These are phyloP conservation scores for Aspergillus latus DNA, from an alignment of 2,329 filamentous ascomycete species.

Conservation along the genomic window DNA sequence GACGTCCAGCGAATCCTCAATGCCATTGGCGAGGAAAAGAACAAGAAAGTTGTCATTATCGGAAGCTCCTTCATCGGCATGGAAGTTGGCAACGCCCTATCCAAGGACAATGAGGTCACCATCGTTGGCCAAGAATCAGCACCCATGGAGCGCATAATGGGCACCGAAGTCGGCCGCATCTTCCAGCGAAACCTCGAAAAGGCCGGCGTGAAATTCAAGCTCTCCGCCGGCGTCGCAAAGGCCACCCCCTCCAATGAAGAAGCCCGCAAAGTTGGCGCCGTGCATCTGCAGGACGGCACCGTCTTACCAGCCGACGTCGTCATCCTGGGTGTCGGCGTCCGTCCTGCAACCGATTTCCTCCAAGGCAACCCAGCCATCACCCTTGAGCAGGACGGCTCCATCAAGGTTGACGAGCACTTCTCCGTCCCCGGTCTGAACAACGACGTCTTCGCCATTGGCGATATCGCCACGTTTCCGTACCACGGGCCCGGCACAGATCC, in stretches of 20 bases:
- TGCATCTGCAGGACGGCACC: conserved; percentile 83
- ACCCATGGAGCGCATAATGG: conserved; percentile 84
- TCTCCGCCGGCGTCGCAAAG: conserved; percentile 78
- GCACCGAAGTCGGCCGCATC: conserved; percentile 74
- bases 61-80: conserved; percentile 97
- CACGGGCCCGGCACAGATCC: conserved; percentile 75
- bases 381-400: conserved; percentile 80
- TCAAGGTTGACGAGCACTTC: conserved; percentile 78
- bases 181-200: conserved; percentile 78
- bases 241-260: conserved; percentile 70
- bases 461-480: conserved; percentile 95
- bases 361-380: conserved; percentile 67
- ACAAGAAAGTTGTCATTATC: conserved; percentile 90
- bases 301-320: conserved; percentile 83
- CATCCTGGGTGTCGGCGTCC: conserved; percentile 85
- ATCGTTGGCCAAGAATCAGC: conserved; percentile 85
- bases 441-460: conserved; percentile 88
- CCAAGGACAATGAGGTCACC: conserved; percentile 78
- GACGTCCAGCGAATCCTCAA: conserved; percentile 75
- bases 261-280: conserved; percentile 71
- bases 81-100: conserved; percentile 84
- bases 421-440: conserved; percentile 67
- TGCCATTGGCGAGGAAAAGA: conserved; percentile 73
- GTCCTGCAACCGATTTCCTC: conserved; percentile 80
- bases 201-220: conserved; percentile 84